phyloP scores from a whole-genome alignment of 495 filamentous ascomycete species.

The Penicillium herquei region DNA sequence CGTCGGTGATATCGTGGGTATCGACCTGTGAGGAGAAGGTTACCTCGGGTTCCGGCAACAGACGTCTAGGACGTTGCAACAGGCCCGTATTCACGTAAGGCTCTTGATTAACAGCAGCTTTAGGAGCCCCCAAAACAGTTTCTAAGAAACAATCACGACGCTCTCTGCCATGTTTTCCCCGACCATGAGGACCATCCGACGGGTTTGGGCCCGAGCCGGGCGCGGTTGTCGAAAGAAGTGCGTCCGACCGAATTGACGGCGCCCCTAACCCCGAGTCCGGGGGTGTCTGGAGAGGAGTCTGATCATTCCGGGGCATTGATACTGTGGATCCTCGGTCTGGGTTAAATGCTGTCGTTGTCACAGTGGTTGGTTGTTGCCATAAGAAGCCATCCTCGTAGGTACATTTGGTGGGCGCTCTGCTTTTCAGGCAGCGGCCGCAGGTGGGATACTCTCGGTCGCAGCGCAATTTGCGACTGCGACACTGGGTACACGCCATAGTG shows the following conservation, averaged over 20 bases:
- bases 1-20: slow-evolving; percentile 6
- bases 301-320: slow-evolving; percentile 20
- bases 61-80: slow-evolving; percentile 31
- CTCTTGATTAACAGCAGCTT: slow-evolving; percentile 40
- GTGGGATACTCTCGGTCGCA: slow-evolving; percentile 65
- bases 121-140: slow-evolving; percentile 45
- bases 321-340: slow-evolving; percentile 28
- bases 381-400: slow-evolving; percentile 48
- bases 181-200: neutral
- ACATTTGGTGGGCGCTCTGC: slow-evolving; percentile 39
- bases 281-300: slow-evolving; percentile 28
- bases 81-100: slow-evolving; percentile 32
- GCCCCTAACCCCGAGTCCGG: slow-evolving; percentile 36
- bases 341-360: slow-evolving; percentile 28
- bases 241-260: slow-evolving; percentile 30
- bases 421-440: slow-evolving; percentile 62
- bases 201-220: slow-evolving; percentile 4
- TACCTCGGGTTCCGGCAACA: slow-evolving; percentile 11
- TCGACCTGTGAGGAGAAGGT: slow-evolving; percentile 9
- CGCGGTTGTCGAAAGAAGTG: slow-evolving; percentile 15
- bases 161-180: slow-evolving; percentile 15
- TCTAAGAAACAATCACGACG: slow-evolving; percentile 39
- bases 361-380: slow-evolving; percentile 47
- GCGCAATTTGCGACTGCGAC: slow-evolving; percentile 66
- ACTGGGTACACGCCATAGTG: slow-evolving; percentile 48